Evolutionary conservation across 768 basidiomycete species (phyloP).

Genomic region (Multifurca ochricompacta): DNA sequence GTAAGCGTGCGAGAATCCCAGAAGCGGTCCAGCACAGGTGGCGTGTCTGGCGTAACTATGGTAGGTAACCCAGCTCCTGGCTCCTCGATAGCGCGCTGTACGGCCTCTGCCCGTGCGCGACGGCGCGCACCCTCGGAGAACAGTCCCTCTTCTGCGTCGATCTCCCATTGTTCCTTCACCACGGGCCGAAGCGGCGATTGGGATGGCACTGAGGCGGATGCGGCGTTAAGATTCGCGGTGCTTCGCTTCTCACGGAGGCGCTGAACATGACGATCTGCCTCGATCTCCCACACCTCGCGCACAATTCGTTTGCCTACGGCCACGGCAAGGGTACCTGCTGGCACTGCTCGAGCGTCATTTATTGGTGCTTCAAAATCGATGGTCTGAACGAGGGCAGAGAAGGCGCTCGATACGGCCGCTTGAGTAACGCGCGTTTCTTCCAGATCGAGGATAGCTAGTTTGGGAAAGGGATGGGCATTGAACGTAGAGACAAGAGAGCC

Average conservation of each 20-base stretch:
- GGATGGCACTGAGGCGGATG: background rate
- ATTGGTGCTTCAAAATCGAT: slow-evolving; percentile 48
- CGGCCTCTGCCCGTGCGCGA: slow-evolving; percentile 50
- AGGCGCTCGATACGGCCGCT: slow-evolving; percentile 37
- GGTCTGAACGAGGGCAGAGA: slow-evolving; percentile 42
- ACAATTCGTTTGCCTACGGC: slow-evolving; percentile 63
- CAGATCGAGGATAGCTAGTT: slow-evolving; percentile 52
- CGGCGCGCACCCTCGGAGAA: slow-evolving; percentile 67
- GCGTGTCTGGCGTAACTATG: slow-evolving; percentile 12
- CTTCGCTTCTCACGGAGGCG: slow-evolving; percentile 22
- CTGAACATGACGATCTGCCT: slow-evolving; percentile 47
- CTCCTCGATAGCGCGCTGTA: slow-evolving; percentile 17
- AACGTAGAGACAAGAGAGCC: slow-evolving; percentile 25
- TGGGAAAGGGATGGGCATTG: slow-evolving; percentile 37
- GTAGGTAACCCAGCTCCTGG: slow-evolving; percentile 10
- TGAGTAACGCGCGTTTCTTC: slow-evolving; percentile 53
- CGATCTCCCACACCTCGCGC: slow-evolving; percentile 76
- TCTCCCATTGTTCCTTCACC: slow-evolving; percentile 69
- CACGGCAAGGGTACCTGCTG: slow-evolving; percentile 26
- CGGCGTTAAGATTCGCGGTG: slow-evolving; percentile 21
- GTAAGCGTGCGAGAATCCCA: slow-evolving; percentile 14
- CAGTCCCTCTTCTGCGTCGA: slow-evolving; percentile 69
- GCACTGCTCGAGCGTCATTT: slow-evolving; percentile 28
- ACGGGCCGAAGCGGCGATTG: slow-evolving; percentile 26
- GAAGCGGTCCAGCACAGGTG: slow-evolving; percentile 13